Conservation (phyloP, 2,329 filamentous ascomycete species). For the Ascochyta rabiei region DNA sequence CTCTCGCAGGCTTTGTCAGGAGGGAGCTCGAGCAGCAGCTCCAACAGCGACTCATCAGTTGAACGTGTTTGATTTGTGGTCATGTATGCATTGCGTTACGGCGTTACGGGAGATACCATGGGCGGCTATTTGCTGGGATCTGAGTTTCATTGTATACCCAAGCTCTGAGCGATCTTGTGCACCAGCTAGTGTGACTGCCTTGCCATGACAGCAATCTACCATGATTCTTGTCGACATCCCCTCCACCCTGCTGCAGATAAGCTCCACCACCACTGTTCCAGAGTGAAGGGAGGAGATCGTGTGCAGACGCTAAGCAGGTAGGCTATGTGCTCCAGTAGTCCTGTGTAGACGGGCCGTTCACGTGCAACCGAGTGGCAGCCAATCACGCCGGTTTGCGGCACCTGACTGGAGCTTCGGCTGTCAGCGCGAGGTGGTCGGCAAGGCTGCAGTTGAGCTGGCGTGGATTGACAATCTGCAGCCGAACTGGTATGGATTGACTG, state of each 20-base stretch:
- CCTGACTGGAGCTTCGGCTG: constrained; percentile 13
- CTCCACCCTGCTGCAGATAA: background rate
- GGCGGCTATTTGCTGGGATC: constrained; percentile 10
- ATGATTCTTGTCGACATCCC: background rate
- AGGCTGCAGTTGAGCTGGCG: background rate
- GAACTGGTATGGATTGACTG: too few species aligned
- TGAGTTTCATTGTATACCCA: background rate
- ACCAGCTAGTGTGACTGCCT: background rate
- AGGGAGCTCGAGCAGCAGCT: constrained; percentile 7
- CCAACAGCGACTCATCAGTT: background rate
- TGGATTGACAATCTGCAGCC: background rate
- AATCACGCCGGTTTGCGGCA: constrained; percentile 10
- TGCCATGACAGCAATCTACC: background rate
- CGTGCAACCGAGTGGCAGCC: background rate
- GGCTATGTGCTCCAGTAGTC: background rate
- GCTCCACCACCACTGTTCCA: background rate
- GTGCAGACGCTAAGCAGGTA: background rate
- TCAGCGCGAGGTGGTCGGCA: constrained; percentile 5
- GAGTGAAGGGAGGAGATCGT: background rate
- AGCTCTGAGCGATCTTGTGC: background rate
- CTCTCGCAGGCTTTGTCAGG: constrained; percentile 7
- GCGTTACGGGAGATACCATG: constrained; percentile 29
- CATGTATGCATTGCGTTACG: constrained; percentile 19
- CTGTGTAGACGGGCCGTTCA: background rate
- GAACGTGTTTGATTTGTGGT: constrained; percentile 9